phyloP scores from a whole-genome alignment of 1,139 yeast genomes.

The Hansenula sp. region DNA sequence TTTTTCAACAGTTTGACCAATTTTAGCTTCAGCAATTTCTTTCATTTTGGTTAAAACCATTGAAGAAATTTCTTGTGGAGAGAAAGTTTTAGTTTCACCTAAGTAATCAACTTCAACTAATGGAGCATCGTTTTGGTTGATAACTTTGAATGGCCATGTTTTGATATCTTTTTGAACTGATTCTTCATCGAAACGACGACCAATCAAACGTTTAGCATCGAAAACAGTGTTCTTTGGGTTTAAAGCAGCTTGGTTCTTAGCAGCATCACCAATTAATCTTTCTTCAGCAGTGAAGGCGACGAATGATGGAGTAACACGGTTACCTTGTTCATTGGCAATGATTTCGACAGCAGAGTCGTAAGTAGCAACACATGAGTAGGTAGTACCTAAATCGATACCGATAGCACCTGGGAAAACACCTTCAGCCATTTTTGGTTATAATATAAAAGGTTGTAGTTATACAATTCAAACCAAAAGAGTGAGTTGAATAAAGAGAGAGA shows the following conservation, averaged over 20 bases:
- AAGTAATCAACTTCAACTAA: conserved; percentile 89
- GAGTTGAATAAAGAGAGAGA: conserved; percentile 1
- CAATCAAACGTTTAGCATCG: conserved; percentile 97
- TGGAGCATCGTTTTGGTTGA: conserved; percentile 85
- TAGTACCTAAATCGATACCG: conserved; percentile 99
- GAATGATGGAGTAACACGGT: conserved; percentile 98
- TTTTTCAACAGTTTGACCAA: conserved; percentile 89
- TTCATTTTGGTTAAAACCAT: conserved; percentile 97
- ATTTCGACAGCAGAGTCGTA: conserved; percentile 91
- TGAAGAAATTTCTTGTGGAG: conserved; percentile 95
- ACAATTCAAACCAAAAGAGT: conserved; percentile 6
- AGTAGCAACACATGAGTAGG: conserved; percentile 96
- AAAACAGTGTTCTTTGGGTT: conserved; percentile 96
- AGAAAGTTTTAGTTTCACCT: conserved; percentile 86
- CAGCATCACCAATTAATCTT: conserved; percentile 97
- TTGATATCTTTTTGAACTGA: conserved; percentile 93
- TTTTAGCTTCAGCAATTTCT: conserved; percentile 95
- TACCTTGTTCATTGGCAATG: conserved; percentile 98
- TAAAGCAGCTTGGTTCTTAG: conserved; percentile 98
- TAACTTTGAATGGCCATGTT: conserved; percentile 96
- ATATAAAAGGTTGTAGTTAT: conserved; percentile 17
- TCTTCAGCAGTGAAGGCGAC: conserved; percentile 97
- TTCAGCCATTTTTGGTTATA: conserved; percentile 69
- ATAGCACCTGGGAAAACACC: conserved; percentile 99
- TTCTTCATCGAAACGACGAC: conserved; percentile 88